Evolutionary conservation across 768 basidiomycete species (phyloP), one percentile per base, ranked within the genome.

Genomic region (Neoboletus brunneissimus): DNA sequence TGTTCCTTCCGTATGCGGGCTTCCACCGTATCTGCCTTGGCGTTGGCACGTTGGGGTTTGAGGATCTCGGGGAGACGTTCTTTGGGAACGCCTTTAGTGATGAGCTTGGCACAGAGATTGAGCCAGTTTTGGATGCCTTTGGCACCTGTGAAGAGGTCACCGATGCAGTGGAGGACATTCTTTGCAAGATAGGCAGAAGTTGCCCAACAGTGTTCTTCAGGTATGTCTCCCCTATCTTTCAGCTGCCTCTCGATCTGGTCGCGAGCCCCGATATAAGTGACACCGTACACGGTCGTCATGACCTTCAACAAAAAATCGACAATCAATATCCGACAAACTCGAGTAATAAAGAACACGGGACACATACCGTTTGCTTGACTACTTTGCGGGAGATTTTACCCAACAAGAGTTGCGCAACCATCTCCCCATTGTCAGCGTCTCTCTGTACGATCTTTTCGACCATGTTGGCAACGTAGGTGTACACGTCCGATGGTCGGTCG

Each of bases 211-310:
- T 83, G 77, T 62, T 94, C 89, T 23, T 81, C 72, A 3, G 82
- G 79, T 27, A 96, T 77, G 57, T 89, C 88, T 25, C 83, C 82
- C 53, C 87, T 78, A 53, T 91, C 90, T 62, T 79, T 82, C 38
- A 99, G 74, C 75, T 98, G 94, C 65, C 74, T 88, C 73, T 94
- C 90, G 53, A 98, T 97, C 74, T 98, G 97, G 10, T 92, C 91
- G 42, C 93, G 83, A 22, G 97, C 97, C 35, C 97, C 97, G 52
- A 98, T 76, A 73, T 87, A 95, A 0, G 97, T 99, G 16, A 99
- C 95, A 22, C 97, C 96, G 68, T 98, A 98, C 34, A 98, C 96
- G 3, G 96, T 98, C 1, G 96, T 99, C 97, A 99, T 99, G 61
- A 98, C 92, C 87, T 89, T 59, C 2, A 23, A 12, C 6, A 7